These are phyloP conservation scores for Prunus davidiana DNA, from an alignment of 306 rosid species.

Conservation along the genomic window DNA sequence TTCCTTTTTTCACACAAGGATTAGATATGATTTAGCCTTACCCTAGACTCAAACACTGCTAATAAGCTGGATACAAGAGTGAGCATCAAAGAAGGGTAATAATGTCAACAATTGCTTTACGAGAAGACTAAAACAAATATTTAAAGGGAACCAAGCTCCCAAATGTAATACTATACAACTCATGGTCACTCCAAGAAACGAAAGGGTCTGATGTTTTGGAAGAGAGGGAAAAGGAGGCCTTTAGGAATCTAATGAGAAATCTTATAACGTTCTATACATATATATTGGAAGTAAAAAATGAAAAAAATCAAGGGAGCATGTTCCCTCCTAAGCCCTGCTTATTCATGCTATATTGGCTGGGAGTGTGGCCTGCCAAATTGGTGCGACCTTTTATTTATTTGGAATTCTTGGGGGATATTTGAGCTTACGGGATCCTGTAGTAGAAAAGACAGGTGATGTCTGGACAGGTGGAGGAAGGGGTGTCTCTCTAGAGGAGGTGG, in stretches of 20 bases:
- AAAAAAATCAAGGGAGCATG: background rate
- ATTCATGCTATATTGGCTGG: too few species aligned
- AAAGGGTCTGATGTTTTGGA: too few species aligned
- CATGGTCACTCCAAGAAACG: too few species aligned
- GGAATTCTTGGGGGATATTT: background rate
- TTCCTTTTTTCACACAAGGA: too few species aligned
- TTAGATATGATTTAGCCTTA: too few species aligned
- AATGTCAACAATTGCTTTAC: background rate
- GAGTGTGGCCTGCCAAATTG: too few species aligned
- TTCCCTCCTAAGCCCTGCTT: background rate
- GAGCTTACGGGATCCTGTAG: background rate
- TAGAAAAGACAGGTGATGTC: background rate
- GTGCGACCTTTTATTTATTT: background rate
- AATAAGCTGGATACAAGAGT: too few species aligned
- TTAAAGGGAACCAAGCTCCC: background rate
- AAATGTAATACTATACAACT: too few species aligned
- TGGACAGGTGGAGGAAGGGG: background rate
- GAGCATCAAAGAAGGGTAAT: background rate
- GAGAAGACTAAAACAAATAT: background rate
- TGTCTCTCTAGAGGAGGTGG: background rate
- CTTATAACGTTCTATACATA: background rate
- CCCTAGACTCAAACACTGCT: too few species aligned
- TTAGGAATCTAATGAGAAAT: background rate
- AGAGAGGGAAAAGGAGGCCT: too few species aligned
- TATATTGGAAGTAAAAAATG: background rate